These are phyloP conservation scores for Ustilago cynodontis DNA, from an alignment of 1,284 basidiomycete species.

Conservation along the genomic window DNA sequence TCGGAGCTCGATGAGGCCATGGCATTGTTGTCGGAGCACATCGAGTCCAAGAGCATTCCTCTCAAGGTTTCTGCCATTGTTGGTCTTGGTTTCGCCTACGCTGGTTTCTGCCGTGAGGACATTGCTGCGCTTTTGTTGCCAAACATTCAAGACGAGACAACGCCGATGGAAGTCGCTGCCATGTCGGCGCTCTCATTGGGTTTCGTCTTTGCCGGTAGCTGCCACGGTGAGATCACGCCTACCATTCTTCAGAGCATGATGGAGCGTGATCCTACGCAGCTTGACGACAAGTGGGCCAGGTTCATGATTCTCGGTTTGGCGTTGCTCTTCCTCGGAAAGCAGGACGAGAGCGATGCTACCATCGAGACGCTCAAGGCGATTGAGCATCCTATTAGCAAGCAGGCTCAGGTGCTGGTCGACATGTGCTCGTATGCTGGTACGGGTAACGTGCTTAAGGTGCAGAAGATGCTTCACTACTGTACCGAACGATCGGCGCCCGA, in stretches of 20 bases:
- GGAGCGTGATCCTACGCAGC: constrained; percentile 71
- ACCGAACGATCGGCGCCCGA: constrained; percentile 84
- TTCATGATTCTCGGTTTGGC: constrained; percentile 92
- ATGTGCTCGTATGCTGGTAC: constrained; percentile 95
- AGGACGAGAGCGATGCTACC: constrained; percentile 85
- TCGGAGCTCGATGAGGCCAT: constrained; percentile 94
- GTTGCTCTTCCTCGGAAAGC: constrained; percentile 82
- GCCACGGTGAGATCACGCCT: constrained; percentile 90
- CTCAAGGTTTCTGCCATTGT: constrained; percentile 88
- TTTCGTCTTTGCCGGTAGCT: constrained; percentile 95
- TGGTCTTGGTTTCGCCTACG: constrained; percentile 84
- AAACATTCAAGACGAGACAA: constrained; percentile 66
- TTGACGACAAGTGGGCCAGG: constrained; percentile 82
- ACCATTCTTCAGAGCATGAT: constrained; percentile 93
- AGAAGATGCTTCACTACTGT: constrained; percentile 91
- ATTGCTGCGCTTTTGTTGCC: constrained; percentile 72
- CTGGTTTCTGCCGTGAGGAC: constrained; percentile 90
- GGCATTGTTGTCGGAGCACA: constrained; percentile 89
- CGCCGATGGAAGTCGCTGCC: constrained; percentile 88
- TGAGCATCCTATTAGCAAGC: constrained; percentile 90
- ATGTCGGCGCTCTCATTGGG: constrained; percentile 89
- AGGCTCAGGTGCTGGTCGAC: constrained; percentile 91
- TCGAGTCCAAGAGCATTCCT: constrained; percentile 86
- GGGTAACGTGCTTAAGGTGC: constrained; percentile 94
- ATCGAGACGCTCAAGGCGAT: constrained; percentile 95